Conservation (phyloP, 192 early-diverging fungal genomes). For the Rhizoclosmatium globosum region DNA sequence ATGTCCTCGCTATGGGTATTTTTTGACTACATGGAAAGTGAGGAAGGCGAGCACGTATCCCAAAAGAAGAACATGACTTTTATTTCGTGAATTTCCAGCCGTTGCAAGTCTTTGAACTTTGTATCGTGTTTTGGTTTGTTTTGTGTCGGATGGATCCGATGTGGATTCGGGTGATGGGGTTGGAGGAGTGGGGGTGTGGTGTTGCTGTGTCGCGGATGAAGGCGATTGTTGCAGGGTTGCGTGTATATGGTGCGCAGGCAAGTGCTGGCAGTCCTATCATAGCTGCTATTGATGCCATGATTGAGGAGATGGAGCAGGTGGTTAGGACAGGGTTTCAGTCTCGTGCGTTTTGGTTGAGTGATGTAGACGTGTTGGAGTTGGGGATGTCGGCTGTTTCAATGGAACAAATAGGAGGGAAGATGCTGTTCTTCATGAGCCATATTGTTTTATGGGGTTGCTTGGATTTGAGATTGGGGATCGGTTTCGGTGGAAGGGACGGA, state of each 20-base stretch:
- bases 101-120: neutral
- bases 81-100: neutral
- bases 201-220: neutral
- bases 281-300: neutral
- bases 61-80: too few relatives aligned
- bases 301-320: neutral
- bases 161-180: neutral
- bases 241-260: neutral
- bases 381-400: too few relatives aligned
- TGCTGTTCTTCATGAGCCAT: too few relatives aligned
- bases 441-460: too few relatives aligned
- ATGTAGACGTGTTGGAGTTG: too few relatives aligned
- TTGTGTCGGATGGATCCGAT: neutral
- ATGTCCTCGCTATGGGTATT: neutral
- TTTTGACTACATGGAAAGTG: neutral
- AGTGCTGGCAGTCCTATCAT: neutral
- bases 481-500: too few relatives aligned
- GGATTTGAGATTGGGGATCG: too few relatives aligned
- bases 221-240: neutral
- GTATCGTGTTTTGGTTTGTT: neutral
- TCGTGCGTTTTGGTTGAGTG: too few relatives aligned
- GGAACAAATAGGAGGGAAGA: too few relatives aligned
- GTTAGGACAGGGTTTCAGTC: too few relatives aligned
- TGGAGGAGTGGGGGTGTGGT: neutral
- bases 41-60: too few relatives aligned